Base-by-base conservation (phyloP, 1,284 basidiomycete genomes). In the Cutaneotrichosporon spelunceum region DNA sequence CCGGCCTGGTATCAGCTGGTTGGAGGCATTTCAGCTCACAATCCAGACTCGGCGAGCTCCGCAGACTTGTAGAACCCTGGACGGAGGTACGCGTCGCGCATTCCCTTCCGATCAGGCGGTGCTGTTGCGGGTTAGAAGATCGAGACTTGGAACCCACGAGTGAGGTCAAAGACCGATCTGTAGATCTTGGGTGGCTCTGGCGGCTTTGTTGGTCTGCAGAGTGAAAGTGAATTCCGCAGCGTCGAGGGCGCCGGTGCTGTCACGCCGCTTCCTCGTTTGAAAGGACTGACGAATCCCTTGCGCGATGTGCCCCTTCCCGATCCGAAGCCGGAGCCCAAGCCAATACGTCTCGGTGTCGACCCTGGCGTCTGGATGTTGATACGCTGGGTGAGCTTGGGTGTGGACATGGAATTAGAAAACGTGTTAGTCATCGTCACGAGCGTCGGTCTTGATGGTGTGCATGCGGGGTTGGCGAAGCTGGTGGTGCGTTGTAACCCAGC, bases 11-110 rank as follows among this genome's bases (percentile, higher is more conserved):
- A 16, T 54, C 56, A 30, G 59, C 9, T 44, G n/a, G 13, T 33
- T 16, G 8, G 6, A 4, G 14, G 1, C 29, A n/a, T 14, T 27
- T 30, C 45, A 45, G 78, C 86, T 68, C 70, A 90, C 89, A 91
- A 82, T 70, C 84, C 86, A 79, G 85, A 81, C 27, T 77, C 74
- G 56, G 82, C 79, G 2, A 90, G 79, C 33, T 88, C 83, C 1
- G 79, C 74, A 0, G 63, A 61, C 3, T 77, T 79, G 68, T 86
- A 83, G 14, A 79, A 79, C 66, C 87, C 84, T 11, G 90, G 90
- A 14, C 77, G 70, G 13, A 90, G 75, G 44, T 59, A 68, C 0
- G 69, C 63, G 11, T 65, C 59, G 11, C 69, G 67, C 62, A 75
- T 67, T 24, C 64, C 64, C 24, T 66, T 33, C 4, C 78, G 62